phyloP scores from a whole-genome alignment of 148 eudicot species.

The Silene latifolia region DNA sequence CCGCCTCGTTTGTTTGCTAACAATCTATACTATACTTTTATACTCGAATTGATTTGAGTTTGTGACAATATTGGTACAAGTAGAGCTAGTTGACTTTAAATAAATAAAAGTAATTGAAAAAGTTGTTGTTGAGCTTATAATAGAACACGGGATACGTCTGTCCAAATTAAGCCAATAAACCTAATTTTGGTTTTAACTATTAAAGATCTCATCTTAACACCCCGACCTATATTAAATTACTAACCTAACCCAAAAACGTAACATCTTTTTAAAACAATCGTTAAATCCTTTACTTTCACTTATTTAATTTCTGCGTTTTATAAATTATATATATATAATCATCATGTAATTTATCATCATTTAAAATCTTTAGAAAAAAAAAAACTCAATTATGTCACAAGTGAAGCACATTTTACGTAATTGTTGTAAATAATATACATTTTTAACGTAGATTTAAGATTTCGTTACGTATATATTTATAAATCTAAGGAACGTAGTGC shows the following conservation, averaged over 20 bases:
- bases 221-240: background rate
- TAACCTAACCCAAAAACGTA: slow-evolving; percentile 5
- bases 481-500: background rate
- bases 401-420: slow-evolving; percentile 1
- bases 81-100: too few relatives aligned
- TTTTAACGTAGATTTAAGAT: background rate
- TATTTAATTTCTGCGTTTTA: background rate
- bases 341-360: background rate
- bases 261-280: background rate
- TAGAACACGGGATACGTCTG: background rate
- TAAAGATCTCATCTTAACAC: background rate
- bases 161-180: slow-evolving; percentile 10
- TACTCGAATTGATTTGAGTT: too few relatives aligned
- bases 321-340: background rate
- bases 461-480: background rate
- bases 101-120: background rate
- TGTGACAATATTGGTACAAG: too few relatives aligned
- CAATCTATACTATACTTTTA: too few relatives aligned
- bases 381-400: background rate
- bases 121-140: background rate
- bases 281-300: background rate
- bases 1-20: too few relatives aligned
- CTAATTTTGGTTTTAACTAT: slow-evolving; percentile 7
- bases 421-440: background rate
- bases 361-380: background rate